Base-by-base conservation (phyloP, 768 basidiomycete species). In the Kwoniella shandongensis region DNA sequence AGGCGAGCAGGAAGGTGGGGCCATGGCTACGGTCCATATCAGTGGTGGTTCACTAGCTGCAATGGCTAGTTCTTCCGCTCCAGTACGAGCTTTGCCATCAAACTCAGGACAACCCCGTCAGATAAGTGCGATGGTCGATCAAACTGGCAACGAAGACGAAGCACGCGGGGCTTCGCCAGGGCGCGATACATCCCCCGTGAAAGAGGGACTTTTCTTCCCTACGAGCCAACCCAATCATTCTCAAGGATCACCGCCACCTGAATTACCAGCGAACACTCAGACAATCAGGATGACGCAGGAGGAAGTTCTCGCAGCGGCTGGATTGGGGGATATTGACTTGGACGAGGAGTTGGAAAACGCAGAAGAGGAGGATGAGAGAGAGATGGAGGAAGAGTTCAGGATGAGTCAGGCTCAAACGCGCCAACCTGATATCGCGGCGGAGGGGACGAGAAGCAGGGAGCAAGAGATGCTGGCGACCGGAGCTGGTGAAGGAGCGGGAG, bases 341-440 rank as follows among this genome's bases (percentile, higher is more conserved):
- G 23, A 54, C 23, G 52, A 64, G 8, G 61, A 59, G n/a, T 44
- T 69, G 53, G 69, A 66, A n/a, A 56, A 62, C 18, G 59, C 54
- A 29, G 63, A 66, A 22, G 45, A 49, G 12, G 69, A 67, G 11
- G 65, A 66, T 45, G 54, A 55, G 26, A 23, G 18, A 20, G 44
- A 46, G 22, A 41, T 41, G 46, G 60, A 61, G 26, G 54, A 39
- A 36, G 54, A 48, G 25, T 29, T 51, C 25, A 32, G 32, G 13
- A 13, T 13, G 13, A 32, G 32, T 51, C 23, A 23, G 17, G n/a
- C 52, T 11, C 52, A 40, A 29, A 17, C 35, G 8, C 35, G 20
- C 20, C 32, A 22, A 36, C 17, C 20, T 36, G 2, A 2, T 48
- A 13, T 13, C 6, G 32, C 6, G 7, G 7, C 32, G 32, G 6